Evolutionary conservation across 2,329 filamentous ascomycete species (phyloP), one percentile per base, ranked within the genome.

Genomic region (Exophiala phaeomuriformis): DNA sequence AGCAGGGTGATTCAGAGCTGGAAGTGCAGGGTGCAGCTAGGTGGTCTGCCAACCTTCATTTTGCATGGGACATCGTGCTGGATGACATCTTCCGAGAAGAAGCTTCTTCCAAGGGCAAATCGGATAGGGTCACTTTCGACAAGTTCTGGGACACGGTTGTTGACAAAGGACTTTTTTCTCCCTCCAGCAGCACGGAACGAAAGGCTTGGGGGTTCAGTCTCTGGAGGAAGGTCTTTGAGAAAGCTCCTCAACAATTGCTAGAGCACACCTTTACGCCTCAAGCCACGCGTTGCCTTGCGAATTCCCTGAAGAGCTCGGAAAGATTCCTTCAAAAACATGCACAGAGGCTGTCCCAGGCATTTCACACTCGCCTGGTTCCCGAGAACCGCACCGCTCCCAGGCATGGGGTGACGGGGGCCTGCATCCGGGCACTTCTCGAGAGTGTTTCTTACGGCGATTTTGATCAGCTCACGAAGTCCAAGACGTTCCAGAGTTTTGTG

Each of bases 141-240:
- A 81, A 86, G 44, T 94, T 96, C 66, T 97, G 91, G 90, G 81
- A 81, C 39, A 83, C 88, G 42, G 84, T 88, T 52, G 84, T 97
- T 55, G 90, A 96, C 69, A 49, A 91, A 66, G 85, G 86, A 5
- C 77, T 96, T 2, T 96, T 97, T 67, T 85, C 88, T 4, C 81
- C 85, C 52, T 82, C 80, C 7, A 85, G 90, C 5, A 94, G 90
- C 1, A 83, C 90, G 41, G 88, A 90, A 62, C 86, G 94, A 52
- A 97, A 96, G 69, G 89, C 88, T 64, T 90, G 89, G 69, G 93
- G 93, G 0, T 91, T 97, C 70, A 82, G 90, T 64, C 79, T 97
- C 2, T 88, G 96, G 64, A 83, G 85, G 63, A 88, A 85, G 64
- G 81, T 90, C 62, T 72, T 96, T 3, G 72, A 75, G 32, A 75